These are phyloP conservation scores for Vitellaria paradoxa DNA, from an alignment of 179 eudicot genomes.

Conservation along the genomic window DNA sequence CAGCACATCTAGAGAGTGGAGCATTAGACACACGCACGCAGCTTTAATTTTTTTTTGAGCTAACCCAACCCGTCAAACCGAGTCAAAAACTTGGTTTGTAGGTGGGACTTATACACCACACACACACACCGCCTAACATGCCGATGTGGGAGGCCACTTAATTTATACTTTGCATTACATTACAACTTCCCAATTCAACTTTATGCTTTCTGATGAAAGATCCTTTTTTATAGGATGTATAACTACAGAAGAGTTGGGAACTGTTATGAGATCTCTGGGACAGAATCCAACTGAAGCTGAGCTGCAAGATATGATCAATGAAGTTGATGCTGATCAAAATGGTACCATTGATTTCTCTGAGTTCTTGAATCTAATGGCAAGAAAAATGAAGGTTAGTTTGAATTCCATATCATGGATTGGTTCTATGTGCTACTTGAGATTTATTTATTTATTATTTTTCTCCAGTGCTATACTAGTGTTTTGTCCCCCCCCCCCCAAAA, in stretches of 20 bases:
- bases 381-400: conserved; percentile 12
- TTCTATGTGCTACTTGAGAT: neutral
- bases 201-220: too few relatives aligned
- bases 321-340: conserved; percentile 21
- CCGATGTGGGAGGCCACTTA: too few relatives aligned
- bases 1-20: too few relatives aligned
- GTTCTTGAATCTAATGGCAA: conserved; percentile 17
- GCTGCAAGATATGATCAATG: conserved; percentile 15
- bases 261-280: conserved; percentile 20
- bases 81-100: too few relatives aligned
- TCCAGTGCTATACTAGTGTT: neutral
- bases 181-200: too few relatives aligned
- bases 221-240: conserved; percentile 6
- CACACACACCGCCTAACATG: too few relatives aligned
- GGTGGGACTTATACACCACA: too few relatives aligned
- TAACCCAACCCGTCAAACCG: too few relatives aligned
- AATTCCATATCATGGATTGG: neutral
- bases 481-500: neutral
- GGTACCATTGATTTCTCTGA: conserved; percentile 17
- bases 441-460: neutral
- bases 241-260: conserved; percentile 17
- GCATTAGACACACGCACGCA: too few relatives aligned
- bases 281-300: conserved; percentile 20
- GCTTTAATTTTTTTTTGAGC: too few relatives aligned
- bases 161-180: too few relatives aligned